phyloP scores from a whole-genome alignment of 345 rosid species.

The Rhodamnia rubescens region DNA sequence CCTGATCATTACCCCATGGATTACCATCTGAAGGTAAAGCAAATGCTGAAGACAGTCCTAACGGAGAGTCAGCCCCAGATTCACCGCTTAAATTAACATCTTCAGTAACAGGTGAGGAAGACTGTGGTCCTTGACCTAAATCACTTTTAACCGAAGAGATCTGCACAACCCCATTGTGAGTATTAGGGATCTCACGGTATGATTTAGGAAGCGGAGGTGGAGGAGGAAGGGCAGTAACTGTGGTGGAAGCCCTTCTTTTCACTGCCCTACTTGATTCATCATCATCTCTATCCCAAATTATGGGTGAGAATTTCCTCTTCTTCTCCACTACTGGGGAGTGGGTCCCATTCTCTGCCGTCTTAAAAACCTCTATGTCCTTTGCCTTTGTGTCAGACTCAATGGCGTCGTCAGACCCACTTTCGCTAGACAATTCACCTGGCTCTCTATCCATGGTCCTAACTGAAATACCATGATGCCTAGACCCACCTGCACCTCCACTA shows the following conservation, averaged over 20 bases:
- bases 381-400: constrained; percentile 33
- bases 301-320: constrained; percentile 95
- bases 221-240: constrained; percentile 34
- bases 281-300: constrained; percentile 94
- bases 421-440: constrained; percentile 99
- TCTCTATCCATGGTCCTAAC: constrained; percentile 61
- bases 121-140: constrained; percentile 6
- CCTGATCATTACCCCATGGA: constrained; percentile 23
- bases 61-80: constrained; percentile 21
- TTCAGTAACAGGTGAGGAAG: constrained; percentile 20
- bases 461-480: constrained; percentile 21
- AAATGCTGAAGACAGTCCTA: constrained; percentile 5
- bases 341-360: constrained; percentile 35
- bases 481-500: constrained; percentile 24
- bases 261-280: constrained; percentile 24
- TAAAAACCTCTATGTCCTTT: constrained; percentile 27
- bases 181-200: constrained; percentile 28
- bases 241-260: constrained; percentile 23
- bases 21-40: constrained; percentile 29
- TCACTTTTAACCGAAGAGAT: constrained; percentile 26
- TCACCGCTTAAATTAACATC: constrained; percentile 10
- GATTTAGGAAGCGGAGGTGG: constrained; percentile 47
- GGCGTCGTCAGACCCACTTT: constrained; percentile 89
- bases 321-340: constrained; percentile 31
- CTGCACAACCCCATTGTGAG: constrained; percentile 24